A percentile compares a stretch with the other conserved stretches of the same genome.
Evolutionary conservation across 371 early-diverging fungal genomes (phyloP).

Genomic region (Circinella umbellata): DNA sequence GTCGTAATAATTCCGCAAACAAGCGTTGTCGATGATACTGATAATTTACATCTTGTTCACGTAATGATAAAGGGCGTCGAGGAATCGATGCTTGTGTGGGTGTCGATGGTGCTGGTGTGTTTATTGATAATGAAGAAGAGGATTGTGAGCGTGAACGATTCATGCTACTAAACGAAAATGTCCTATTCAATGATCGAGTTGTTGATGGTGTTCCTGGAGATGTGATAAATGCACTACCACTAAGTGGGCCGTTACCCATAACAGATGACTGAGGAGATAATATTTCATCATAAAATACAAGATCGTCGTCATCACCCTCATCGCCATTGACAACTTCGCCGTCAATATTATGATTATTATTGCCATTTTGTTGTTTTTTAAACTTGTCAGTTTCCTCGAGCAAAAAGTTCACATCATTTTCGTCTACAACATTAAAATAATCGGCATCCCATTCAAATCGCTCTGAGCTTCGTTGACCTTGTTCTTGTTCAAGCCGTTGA

Average conservation of each 20-base stretch:
- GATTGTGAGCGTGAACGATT: conserved; percentile 45
- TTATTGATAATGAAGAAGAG: conserved; percentile 34
- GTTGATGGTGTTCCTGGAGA: conserved; percentile 43
- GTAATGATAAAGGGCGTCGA: conserved; percentile 57
- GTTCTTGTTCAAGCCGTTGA: conserved; percentile 46
- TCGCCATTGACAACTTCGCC: too few relatives aligned
- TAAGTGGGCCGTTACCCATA: conserved; percentile 17
- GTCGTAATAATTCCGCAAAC: conserved; percentile 67
- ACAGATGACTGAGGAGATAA: background rate
- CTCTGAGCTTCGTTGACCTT: conserved; percentile 11
- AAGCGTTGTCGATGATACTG: conserved; percentile 67
- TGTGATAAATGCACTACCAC: conserved; percentile 9
- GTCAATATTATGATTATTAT: conserved; percentile 11
- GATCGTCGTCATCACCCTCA: conserved; percentile 31
- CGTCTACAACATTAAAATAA: conserved; percentile 66
- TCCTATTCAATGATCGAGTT: conserved; percentile 25
- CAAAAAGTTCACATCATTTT: conserved; percentile 69
- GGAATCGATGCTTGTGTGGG: conserved; percentile 25
- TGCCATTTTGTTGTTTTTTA: background rate
- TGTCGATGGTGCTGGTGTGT: conserved; percentile 33
- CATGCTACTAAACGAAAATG: conserved; percentile 28
- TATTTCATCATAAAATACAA: conserved; percentile 37
- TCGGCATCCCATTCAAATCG: conserved; percentile 68
- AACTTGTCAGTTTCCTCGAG: conserved; percentile 29
- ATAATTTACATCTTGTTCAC: conserved; percentile 75